A percentile compares a stretch with the other conserved stretches of the same genome.
These are phyloP conservation scores for Lachnellula subtilissima DNA, from an alignment of 2,329 filamentous ascomycete genomes.

Conservation along the genomic window DNA sequence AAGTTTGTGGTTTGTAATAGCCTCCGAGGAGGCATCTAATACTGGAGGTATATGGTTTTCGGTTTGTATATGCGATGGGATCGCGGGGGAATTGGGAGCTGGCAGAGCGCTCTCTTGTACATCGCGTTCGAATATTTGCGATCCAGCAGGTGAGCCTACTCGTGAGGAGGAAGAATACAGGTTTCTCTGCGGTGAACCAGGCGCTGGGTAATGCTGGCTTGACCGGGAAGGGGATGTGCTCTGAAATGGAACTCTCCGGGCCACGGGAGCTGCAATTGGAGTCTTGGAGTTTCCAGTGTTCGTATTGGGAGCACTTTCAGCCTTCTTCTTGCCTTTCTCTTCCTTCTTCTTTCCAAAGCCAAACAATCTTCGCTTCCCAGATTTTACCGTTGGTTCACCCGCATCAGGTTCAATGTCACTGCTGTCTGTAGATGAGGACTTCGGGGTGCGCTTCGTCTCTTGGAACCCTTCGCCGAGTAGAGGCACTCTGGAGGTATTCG, in stretches of 20 bases:
- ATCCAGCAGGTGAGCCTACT: conserved; percentile 70
- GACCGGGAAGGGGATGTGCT: conserved; percentile 41
- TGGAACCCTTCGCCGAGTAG: conserved; percentile 33
- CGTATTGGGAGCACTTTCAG: conserved; percentile 23
- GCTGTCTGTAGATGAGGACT: conserved; percentile 22
- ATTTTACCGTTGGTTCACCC: conserved; percentile 32
- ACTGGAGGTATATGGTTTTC: conserved; percentile 92
- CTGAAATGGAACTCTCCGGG: conserved; percentile 30
- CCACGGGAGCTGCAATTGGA: conserved; percentile 23
- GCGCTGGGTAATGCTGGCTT: conserved; percentile 35
- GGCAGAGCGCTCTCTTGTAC: conserved; percentile 73
- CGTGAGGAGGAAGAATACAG: conserved; percentile 67
- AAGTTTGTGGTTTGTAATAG: conserved; percentile 81
- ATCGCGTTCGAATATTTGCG: conserved; percentile 88
- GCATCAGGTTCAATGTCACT: conserved; percentile 25
- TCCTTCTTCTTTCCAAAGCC: conserved; percentile 59
- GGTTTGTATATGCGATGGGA: conserved; percentile 87
- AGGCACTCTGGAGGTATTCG: conserved; percentile 26
- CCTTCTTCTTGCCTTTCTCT: conserved; percentile 38
- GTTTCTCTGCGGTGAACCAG: conserved; percentile 60
- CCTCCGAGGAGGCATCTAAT: conserved; percentile 83
- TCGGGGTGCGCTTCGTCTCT: conserved; percentile 18
- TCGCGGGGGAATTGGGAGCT: conserved; percentile 74
- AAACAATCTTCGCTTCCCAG: conserved; percentile 55
- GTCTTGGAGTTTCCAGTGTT: conserved; percentile 18